phyloP scores from a whole-genome alignment of 2,329 filamentous ascomycete genomes.

The Tolypocladium guangdongense region DNA sequence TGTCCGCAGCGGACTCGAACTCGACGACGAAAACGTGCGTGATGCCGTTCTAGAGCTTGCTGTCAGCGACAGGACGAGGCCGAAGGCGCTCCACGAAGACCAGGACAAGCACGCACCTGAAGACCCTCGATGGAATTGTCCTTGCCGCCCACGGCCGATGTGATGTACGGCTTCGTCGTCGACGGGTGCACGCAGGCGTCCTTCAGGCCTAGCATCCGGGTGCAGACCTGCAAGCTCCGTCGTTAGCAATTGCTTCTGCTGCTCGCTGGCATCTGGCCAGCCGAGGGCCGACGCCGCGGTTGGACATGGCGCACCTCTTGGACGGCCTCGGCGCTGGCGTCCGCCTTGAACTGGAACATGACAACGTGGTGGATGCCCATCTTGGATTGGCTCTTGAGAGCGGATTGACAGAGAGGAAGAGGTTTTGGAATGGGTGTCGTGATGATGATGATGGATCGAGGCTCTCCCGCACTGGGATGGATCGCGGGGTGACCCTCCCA shows the following conservation, averaged over 20 bases:
- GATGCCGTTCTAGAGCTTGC: slow-evolving; percentile 39
- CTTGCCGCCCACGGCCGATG: slow-evolving; percentile 43
- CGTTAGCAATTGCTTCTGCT: background rate
- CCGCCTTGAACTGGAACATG: slow-evolving; percentile 53
- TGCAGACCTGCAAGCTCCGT: slow-evolving; percentile 14
- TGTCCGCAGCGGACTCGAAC: slow-evolving; percentile 51
- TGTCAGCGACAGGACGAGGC: background rate
- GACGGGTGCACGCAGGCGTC: slow-evolving; percentile 50
- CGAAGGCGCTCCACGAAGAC: background rate
- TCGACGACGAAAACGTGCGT: slow-evolving; percentile 61
- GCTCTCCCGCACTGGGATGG: background rate
- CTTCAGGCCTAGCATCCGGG: slow-evolving; percentile 35
- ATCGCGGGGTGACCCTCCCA: too few relatives aligned
- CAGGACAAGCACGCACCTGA: slow-evolving; percentile 30
- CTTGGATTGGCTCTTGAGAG: background rate
- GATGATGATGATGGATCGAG: background rate
- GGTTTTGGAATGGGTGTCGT: background rate
- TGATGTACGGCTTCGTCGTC: slow-evolving; percentile 49
- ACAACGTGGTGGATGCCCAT: slow-evolving; percentile 53
- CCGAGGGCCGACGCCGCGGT: background rate
- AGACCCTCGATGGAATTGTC: slow-evolving; percentile 52
- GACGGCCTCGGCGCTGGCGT: slow-evolving; percentile 34
- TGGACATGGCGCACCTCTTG: slow-evolving; percentile 22
- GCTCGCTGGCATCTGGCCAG: background rate
- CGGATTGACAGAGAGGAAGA: too few relatives aligned